Conservation (phyloP, 2,329 filamentous ascomycete genomes). For the Trichoderma atrobrunneum region DNA sequence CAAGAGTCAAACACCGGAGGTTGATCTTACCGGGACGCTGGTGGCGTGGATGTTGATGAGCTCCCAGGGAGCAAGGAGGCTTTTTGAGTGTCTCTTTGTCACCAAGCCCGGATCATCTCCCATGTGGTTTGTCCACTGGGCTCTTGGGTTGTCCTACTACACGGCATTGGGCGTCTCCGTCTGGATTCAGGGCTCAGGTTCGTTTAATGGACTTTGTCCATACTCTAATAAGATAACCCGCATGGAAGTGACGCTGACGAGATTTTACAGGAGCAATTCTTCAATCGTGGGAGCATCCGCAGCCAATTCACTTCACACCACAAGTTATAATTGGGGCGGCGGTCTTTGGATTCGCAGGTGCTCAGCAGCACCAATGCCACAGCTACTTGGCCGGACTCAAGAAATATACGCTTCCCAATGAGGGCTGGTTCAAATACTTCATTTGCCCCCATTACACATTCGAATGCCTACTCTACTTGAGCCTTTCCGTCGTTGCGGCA, state of each 20-base stretch:
- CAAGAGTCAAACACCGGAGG: conserved; percentile 30
- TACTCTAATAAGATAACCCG: not conserved
- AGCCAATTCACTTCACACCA: conserved; percentile 24
- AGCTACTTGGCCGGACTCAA: conserved; percentile 65
- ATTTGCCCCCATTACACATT: conserved; percentile 90
- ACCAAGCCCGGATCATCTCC: conserved; percentile 60
- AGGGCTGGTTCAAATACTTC: conserved; percentile 67
- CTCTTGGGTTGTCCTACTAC: conserved; percentile 77
- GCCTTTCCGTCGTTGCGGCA: conserved; percentile 71
- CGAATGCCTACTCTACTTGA: conserved; percentile 80
- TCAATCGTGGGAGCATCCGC: conserved; percentile 31
- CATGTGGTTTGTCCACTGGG: conserved; percentile 86
- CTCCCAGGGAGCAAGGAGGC: conserved; percentile 69
- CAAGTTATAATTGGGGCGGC: conserved; percentile 47
- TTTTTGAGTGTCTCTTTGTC: conserved; percentile 71
- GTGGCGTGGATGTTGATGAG: conserved; percentile 71
- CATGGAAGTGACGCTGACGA: not conserved
- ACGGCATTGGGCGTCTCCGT: conserved; percentile 67
- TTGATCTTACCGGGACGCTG: conserved; percentile 60
- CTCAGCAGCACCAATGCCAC: conserved; percentile 73
- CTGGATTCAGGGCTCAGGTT: conserved; percentile 81
- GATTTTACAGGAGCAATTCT: conserved; percentile 32
- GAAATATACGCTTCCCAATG: conserved; percentile 78
- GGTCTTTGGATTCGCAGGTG: conserved; percentile 67
- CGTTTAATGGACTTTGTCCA: conserved; percentile 28